Percentiles rank a stretch among this genome's conserved stretches.
Evolutionary conservation across 768 basidiomycete species (phyloP).

Genomic region (Neoboletus magnificus): DNA sequence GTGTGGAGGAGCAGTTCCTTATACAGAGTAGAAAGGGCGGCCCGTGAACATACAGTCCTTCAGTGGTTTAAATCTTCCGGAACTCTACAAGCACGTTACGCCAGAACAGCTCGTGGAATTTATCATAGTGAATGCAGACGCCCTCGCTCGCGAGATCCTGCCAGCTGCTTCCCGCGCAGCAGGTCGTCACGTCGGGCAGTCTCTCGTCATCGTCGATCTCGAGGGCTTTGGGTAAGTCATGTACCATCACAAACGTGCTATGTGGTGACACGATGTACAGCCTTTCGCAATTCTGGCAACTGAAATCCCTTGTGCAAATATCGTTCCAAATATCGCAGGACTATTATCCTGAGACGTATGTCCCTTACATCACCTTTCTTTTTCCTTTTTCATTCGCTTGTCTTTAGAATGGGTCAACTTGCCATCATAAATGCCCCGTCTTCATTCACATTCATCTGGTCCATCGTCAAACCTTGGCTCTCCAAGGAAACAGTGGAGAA

Average conservation of each 20-base stretch:
- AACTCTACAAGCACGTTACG: slow-evolving; percentile 53
- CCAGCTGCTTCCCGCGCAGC: slow-evolving; percentile 61
- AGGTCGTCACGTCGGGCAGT: slow-evolving; percentile 46
- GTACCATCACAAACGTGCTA: not conserved
- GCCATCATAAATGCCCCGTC: slow-evolving; percentile 70
- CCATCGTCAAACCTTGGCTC: slow-evolving; percentile 65
- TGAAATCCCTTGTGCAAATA: slow-evolving; percentile 57
- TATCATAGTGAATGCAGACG: slow-evolving; percentile 63
- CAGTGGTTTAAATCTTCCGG: slow-evolving; percentile 54
- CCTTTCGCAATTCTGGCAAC: slow-evolving; percentile 70
- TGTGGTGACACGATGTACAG: slow-evolving; percentile 31
- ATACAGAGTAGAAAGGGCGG: slow-evolving; percentile 53
- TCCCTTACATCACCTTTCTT: not conserved
- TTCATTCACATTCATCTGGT: slow-evolving; percentile 73
- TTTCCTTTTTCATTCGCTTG: not conserved
- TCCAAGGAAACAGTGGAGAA: slow-evolving; percentile 70
- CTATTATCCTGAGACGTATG: slow-evolving; percentile 75
- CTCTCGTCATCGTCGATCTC: slow-evolving; percentile 66
- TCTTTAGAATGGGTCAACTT: slow-evolving; percentile 64
- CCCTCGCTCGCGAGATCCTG: slow-evolving; percentile 60
- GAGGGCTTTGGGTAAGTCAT: slow-evolving; percentile 61
- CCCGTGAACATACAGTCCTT: slow-evolving; percentile 68
- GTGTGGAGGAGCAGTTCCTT: not conserved
- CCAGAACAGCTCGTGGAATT: slow-evolving; percentile 63
- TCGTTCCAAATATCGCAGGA: slow-evolving; percentile 77